Conservation (phyloP, 192 early-diverging fungal genomes). For the Paraglomus occultum region DNA sequence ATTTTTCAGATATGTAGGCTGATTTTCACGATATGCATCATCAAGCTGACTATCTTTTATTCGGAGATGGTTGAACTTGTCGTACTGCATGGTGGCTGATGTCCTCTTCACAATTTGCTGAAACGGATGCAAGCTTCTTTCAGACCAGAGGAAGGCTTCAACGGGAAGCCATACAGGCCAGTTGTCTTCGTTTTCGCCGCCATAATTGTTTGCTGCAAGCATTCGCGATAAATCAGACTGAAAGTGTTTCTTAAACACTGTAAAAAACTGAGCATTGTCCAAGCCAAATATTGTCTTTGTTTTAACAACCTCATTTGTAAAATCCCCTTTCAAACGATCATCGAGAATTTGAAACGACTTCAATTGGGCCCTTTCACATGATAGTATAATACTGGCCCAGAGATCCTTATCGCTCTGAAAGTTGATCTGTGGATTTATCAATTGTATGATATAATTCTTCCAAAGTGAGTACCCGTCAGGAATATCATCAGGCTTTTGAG, state of each 20-base stretch:
- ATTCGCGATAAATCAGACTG: slow-evolving; percentile 36
- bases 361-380: slow-evolving; percentile 58
- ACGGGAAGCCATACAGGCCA: slow-evolving; percentile 73
- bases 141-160: slow-evolving; percentile 56
- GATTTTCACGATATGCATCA: slow-evolving; percentile 23
- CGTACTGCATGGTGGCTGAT: slow-evolving; percentile 54
- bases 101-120: slow-evolving; percentile 59
- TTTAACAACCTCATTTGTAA: slow-evolving; percentile 60
- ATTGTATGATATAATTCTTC: slow-evolving; percentile 56
- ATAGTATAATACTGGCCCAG: slow-evolving; percentile 52
- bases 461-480: slow-evolving; percentile 52
- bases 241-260: slow-evolving; percentile 45
- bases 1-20: slow-evolving; percentile 20
- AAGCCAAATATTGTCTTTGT: slow-evolving; percentile 57
- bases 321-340: slow-evolving; percentile 36
- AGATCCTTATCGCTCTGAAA: slow-evolving; percentile 56
- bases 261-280: slow-evolving; percentile 68
- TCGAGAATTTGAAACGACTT: slow-evolving; percentile 60
- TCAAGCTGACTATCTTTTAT: slow-evolving; percentile 44
- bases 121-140: slow-evolving; percentile 46
- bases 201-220: slow-evolving; percentile 47
- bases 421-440: slow-evolving; percentile 74
- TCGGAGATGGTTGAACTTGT: slow-evolving; percentile 69
- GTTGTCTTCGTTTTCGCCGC: slow-evolving; percentile 40
- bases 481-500: slow-evolving; percentile 51